Percentiles rank a stretch among this genome's conserved stretches.
Evolutionary conservation across 2,329 filamentous ascomycete genomes (phyloP).

Genomic region (Arthroderma sp.): DNA sequence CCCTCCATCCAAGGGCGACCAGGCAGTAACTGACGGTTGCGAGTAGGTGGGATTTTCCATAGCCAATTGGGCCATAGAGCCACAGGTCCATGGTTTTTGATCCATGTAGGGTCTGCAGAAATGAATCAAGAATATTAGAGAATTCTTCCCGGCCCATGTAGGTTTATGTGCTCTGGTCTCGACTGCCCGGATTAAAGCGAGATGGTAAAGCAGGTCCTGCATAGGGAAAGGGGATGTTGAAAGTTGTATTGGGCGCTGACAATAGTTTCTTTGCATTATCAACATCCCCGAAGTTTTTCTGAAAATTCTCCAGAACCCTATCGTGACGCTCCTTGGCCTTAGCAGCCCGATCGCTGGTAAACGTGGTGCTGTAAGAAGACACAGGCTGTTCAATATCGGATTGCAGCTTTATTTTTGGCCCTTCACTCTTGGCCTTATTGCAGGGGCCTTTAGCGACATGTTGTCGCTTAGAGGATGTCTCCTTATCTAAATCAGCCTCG

Average conservation of each 20-base stretch:
- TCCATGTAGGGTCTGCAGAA: no score
- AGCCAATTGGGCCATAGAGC: constrained; percentile 2
- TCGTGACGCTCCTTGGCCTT: not conserved
- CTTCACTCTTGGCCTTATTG: not conserved
- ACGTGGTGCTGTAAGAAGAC: not conserved
- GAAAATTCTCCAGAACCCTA: not conserved
- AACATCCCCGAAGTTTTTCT: not conserved
- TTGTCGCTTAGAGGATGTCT: not conserved
- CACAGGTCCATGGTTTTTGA: not conserved
- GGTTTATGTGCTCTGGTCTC: not conserved
- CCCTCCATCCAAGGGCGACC: not conserved
- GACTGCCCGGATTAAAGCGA: not conserved
- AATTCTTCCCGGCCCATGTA: constrained; percentile 3
- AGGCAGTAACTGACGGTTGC: constrained; percentile 2
- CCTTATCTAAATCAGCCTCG: no score
- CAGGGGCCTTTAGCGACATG: not conserved
- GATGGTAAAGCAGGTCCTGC: not conserved
- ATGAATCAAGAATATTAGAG: not conserved
- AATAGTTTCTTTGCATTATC: not conserved
- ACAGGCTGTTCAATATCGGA: not conserved
- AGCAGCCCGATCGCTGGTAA: not conserved
- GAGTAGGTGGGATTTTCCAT: constrained; percentile 4
- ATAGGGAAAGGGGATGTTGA: constrained; percentile 1
- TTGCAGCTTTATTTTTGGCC: not conserved
- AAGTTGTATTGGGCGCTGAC: not conserved